Evolutionary conservation across 2,329 filamentous ascomycete species (phyloP), one percentile per base, ranked within the genome.

Genomic region (Claviceps fusiformis): DNA sequence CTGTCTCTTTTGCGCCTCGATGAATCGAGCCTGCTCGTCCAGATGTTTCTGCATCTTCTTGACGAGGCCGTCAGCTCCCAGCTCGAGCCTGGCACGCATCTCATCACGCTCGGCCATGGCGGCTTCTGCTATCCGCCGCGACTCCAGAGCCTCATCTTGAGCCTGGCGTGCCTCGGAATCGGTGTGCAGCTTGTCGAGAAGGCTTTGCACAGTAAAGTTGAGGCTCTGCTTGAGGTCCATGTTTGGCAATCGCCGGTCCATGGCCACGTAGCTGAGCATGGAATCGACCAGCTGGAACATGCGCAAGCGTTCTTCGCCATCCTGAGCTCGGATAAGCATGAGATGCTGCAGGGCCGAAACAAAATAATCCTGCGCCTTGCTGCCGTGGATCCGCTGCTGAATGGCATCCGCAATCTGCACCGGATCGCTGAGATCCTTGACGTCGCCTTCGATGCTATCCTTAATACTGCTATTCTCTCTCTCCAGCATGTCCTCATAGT

Each of bases 181-280:
- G 2, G 93, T 97, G 67, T 97, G 93, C 53, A 98, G 77, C 72
- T 95, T 95, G 73, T 97, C 93, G 59, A 98, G 77, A 62, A 98
- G 77, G 69, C 83, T 95, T 72, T 97, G 93, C 10, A 98, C 93
- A 0, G 92, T 96, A 65, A 97, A 97, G 69, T 95, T 96, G 60
- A 98, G 80, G 66, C 90, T 95, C 70, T 97, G 92, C 74, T 96
- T 96, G 57, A 98, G 80, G 68, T 98, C 93, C 83, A 97, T 92
- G 70, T 98, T 92, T 44, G 93, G 93, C 60, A 97, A 72, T 59
- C 93, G 81, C 65, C 93, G 82, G 70, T 98, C 93, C 92, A 98
- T 98, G 63, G 92, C 92, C 59, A 98, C 92, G 70, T 97, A 97
- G 70, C 90, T 95, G 61, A 98, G 82, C 90, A 97, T 97, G n/a